Base-by-base conservation (phyloP, 169 alveolate genomes). In the Eimeria praecox region DNA sequence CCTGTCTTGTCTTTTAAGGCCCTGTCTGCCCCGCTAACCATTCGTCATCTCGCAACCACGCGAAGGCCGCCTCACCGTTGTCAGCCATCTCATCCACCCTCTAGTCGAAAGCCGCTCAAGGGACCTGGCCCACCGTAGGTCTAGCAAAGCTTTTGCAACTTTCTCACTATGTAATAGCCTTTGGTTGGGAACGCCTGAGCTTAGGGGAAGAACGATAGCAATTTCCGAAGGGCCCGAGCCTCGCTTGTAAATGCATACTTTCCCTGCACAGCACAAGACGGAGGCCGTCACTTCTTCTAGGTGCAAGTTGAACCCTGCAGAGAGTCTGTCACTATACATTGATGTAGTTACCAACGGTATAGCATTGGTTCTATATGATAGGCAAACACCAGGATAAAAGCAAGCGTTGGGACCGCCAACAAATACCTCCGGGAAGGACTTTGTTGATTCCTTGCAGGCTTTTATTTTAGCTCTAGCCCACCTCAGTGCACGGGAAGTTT, bases 211-310 rank as follows among this genome's bases (percentile, higher is more conserved):
- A 78, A 44, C 27, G 88, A 44, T 8, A 83, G 77, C 46, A 18
- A 18, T 83, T 33, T 52, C 24, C 91, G 73, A 30, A 83, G 91
- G 52, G 91, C 91, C 52, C 73, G 71, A 16, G 91, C 91, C 91
- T 83, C 91, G 66, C 44, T 14, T 35, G 77, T 20, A 54, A 83
- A 6, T 4, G 52, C 6, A 8, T 83, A 77, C 54, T 0, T 52
- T 16, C 38, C 91, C 91, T 83, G 91, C 62, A 59, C 73, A 49
- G 54, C 75, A 54, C 40, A 80, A 8, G 44, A 49, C 46, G n/a
- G 22, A 27, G 10, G 54, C n/a, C 56, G 38, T 44, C 22, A 46
- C 20, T 46, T 75, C 9, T 27, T 42, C 87, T 3, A 0, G n/a
- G 59, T 12, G 89, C n/a, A 49, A 49, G 89, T 42, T 77, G 87